Evolutionary conservation across 495 filamentous ascomycete species (phyloP).

Genomic region (Aspergillus nanangensis): DNA sequence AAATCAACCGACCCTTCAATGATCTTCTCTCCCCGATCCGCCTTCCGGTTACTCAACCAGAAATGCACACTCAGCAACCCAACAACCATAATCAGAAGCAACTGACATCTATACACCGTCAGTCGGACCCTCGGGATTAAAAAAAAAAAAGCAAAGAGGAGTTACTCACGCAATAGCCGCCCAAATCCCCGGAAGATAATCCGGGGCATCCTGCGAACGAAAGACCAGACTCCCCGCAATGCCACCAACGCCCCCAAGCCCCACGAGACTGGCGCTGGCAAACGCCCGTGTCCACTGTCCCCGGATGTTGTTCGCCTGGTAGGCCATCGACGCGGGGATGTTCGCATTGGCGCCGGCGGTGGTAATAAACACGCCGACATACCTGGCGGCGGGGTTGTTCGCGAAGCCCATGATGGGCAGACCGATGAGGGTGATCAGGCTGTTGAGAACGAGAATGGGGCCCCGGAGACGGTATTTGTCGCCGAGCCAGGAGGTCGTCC

Average conservation of each 20-base stretch:
- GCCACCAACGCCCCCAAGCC: constrained; percentile 54
- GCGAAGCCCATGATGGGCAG: not conserved
- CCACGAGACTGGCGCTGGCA: constrained; percentile 51
- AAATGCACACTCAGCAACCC: too few relatives aligned
- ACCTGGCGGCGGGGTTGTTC: constrained; percentile 39
- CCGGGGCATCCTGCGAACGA: constrained; percentile 52
- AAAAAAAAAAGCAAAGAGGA: not conserved
- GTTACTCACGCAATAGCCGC: constrained; percentile 38
- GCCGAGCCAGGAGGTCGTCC: constrained; percentile 42
- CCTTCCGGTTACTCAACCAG: too few relatives aligned
- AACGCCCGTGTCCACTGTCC: constrained; percentile 66
- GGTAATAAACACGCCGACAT: constrained; percentile 62
- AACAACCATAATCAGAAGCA: too few relatives aligned
- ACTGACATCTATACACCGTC: not conserved
- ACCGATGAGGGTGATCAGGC: constrained; percentile 20
- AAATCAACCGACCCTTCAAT: not conserved
- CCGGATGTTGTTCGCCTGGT: constrained; percentile 63
- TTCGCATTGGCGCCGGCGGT: constrained; percentile 59
- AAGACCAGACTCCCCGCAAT: constrained; percentile 56
- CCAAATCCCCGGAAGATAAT: constrained; percentile 52
- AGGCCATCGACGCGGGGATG: constrained; percentile 53
- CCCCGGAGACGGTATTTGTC: constrained; percentile 57
- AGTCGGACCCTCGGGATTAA: not conserved
- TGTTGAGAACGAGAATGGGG: constrained; percentile 55
- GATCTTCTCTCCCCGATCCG: not conserved